Evolutionary conservation across 768 basidiomycete genomes (phyloP).

Genomic region (Termitomyces sp.): DNA sequence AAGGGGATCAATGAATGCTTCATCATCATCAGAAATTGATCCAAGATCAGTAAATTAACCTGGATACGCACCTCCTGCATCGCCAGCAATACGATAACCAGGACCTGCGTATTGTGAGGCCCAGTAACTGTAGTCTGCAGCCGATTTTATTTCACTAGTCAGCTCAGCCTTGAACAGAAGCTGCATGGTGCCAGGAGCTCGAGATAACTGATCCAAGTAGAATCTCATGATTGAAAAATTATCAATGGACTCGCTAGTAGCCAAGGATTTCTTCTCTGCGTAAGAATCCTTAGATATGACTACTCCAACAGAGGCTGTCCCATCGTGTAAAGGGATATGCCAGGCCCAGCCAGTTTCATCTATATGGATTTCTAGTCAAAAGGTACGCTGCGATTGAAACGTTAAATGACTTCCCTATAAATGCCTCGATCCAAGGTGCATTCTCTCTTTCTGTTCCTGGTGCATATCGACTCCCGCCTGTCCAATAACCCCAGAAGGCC

Average conservation of each 20-base stretch:
- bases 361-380: conserved; percentile 10
- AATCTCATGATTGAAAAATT: conserved; percentile 14
- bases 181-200: not conserved
- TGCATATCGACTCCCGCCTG: conserved; percentile 37
- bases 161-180: conserved; percentile 20
- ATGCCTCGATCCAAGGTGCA: conserved; percentile 49
- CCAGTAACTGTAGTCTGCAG: not conserved
- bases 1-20: conserved; percentile 40
- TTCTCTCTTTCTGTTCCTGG: conserved; percentile 35
- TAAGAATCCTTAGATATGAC: conserved; percentile 36
- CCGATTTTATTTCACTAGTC: conserved; percentile 16
- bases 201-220: conserved; percentile 26
- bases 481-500: conserved; percentile 69
- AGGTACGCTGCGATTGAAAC: too few relatives aligned
- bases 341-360: conserved; percentile 54
- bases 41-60: not conserved
- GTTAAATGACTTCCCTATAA: conserved; percentile 49
- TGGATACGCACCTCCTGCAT: conserved; percentile 32
- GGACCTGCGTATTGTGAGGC: not conserved
- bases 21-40: not conserved
- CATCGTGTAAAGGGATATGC: conserved; percentile 50
- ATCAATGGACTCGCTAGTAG: not conserved
- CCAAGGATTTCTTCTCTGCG: conserved; percentile 25
- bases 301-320: conserved; percentile 44
- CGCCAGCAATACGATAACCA: conserved; percentile 24